A percentile compares a stretch with the other conserved stretches of the same genome.
Conservation (phyloP, 2,329 filamentous ascomycete species). For the Scleromitrula shiraiana region DNA sequence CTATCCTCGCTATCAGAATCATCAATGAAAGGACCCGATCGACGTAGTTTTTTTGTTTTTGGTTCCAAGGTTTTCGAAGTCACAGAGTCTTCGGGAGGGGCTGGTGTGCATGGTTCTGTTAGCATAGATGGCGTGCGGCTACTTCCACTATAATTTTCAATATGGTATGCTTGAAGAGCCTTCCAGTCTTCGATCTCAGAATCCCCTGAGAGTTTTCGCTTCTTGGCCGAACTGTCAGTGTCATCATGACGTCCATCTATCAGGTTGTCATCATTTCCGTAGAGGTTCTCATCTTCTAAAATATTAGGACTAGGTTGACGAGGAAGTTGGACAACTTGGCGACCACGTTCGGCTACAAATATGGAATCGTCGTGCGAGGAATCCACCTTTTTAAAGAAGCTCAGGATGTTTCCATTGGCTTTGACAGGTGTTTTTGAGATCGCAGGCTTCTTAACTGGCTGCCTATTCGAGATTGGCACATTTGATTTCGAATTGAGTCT, state of each 20-base stretch:
- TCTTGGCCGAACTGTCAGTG: constrained; percentile 32
- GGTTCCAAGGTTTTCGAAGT: not conserved
- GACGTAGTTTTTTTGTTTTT: constrained; percentile 19
- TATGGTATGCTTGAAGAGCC: not conserved
- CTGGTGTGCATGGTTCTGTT: not conserved
- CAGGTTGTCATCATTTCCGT: constrained; percentile 14
- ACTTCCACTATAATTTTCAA: not conserved
- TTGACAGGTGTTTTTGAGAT: constrained; percentile 20
- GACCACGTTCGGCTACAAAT: constrained; percentile 38
- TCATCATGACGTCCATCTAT: constrained; percentile 34
- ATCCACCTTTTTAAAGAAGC: constrained; percentile 64
- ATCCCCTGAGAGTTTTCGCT: constrained; percentile 32
- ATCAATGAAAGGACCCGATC: constrained; percentile 58
- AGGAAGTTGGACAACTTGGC: not conserved
- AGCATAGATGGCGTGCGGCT: not conserved
- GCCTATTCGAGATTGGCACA: constrained; percentile 11
- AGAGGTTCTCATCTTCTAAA: constrained; percentile 21
- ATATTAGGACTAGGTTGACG: constrained; percentile 12
- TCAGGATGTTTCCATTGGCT: constrained; percentile 60
- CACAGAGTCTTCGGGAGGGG: not conserved
- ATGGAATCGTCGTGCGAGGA: constrained; percentile 40
- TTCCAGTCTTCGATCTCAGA: not conserved
- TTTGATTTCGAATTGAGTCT: constrained; percentile 24
- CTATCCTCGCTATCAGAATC: constrained; percentile 55
- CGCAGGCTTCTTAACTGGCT: constrained; percentile 19